phyloP scores from a whole-genome alignment of 495 filamentous ascomycete genomes.

The Penicillium egyptiacum region DNA sequence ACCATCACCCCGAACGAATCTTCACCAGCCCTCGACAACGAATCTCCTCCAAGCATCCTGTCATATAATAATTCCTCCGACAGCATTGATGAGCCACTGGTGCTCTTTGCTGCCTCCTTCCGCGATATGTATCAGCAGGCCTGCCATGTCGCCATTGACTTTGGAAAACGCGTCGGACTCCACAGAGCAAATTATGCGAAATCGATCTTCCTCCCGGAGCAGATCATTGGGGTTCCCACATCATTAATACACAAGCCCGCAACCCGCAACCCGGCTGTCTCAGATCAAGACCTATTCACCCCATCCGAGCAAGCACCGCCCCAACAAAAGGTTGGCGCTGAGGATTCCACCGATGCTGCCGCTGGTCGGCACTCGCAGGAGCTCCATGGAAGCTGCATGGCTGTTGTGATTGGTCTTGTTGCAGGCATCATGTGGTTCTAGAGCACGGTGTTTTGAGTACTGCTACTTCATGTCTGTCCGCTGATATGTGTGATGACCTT shows the following conservation, averaged over 20 bases:
- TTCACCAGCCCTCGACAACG: conserved; percentile 16
- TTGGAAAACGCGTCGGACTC: conserved; percentile 10
- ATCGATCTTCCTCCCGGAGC: conserved; percentile 6
- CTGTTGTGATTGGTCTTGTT: conserved; percentile 43
- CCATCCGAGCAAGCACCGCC: conserved; percentile 5
- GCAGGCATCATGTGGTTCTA: conserved; percentile 48
- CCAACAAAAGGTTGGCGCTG: conserved; percentile 13
- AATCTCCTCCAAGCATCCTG: conserved; percentile 1
- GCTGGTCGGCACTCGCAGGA: conserved; percentile 31
- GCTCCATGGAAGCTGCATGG: conserved; percentile 44
- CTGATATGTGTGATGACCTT: conserved; percentile 28
- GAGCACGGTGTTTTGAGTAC: neutral
- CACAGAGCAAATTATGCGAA: conserved; percentile 9
- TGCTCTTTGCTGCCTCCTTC: conserved; percentile 15
- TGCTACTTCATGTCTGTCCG: conserved; percentile 12
- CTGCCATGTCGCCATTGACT: conserved; percentile 27
- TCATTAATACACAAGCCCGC: conserved; percentile 1
- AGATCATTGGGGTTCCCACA: neutral
- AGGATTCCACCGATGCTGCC: conserved; percentile 30
- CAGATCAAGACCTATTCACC: conserved; percentile 3
- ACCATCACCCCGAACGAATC: conserved; percentile 20
- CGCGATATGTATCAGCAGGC: conserved; percentile 37
- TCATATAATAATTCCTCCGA: conserved; percentile 12
- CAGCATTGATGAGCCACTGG: neutral
- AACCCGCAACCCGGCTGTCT: neutral